phyloP scores from a whole-genome alignment of 176 grass and related monocot genomes.

The Zizania latifolia region DNA sequence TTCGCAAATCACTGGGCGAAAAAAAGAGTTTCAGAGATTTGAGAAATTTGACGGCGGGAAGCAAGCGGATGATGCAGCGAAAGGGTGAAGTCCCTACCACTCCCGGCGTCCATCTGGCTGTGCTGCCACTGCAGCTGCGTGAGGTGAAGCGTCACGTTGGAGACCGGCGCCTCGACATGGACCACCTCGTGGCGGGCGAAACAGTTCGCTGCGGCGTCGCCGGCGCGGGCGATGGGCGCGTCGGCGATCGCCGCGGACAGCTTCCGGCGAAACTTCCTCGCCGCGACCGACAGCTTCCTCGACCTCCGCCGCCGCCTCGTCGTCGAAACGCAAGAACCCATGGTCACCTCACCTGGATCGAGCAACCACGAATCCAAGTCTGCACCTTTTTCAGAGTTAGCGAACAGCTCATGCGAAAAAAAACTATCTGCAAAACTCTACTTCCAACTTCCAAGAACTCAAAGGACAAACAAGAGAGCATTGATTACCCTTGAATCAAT shows the following conservation, averaged over 20 bases:
- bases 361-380: not conserved
- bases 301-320: slow-evolving; percentile 40
- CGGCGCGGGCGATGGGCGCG: slow-evolving; percentile 30
- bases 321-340: slow-evolving; percentile 50
- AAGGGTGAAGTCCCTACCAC: slow-evolving; percentile 19
- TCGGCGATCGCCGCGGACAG: slow-evolving; percentile 57
- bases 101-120: slow-evolving; percentile 67
- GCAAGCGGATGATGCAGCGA: not conserved
- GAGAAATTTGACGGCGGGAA: not conserved
- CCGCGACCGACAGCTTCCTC: slow-evolving; percentile 40
- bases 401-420: not conserved
- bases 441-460: not conserved
- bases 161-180: slow-evolving; percentile 37
- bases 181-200: slow-evolving; percentile 36
- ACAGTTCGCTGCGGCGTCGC: slow-evolving; percentile 3
- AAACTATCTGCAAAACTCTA: not conserved
- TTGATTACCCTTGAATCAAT: slow-evolving; percentile 12
- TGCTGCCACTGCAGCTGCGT: slow-evolving; percentile 96
- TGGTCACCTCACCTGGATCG: slow-evolving; percentile 4
- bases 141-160: slow-evolving; percentile 77
- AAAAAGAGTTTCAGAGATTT: not conserved
- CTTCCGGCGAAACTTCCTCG: slow-evolving; percentile 57
- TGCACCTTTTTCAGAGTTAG: slow-evolving; percentile 20
- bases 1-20: slow-evolving; percentile 57
- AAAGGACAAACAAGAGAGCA: not conserved